Conservation (phyloP, 1,139 yeast species). For the Lodderomyces theae region DNA sequence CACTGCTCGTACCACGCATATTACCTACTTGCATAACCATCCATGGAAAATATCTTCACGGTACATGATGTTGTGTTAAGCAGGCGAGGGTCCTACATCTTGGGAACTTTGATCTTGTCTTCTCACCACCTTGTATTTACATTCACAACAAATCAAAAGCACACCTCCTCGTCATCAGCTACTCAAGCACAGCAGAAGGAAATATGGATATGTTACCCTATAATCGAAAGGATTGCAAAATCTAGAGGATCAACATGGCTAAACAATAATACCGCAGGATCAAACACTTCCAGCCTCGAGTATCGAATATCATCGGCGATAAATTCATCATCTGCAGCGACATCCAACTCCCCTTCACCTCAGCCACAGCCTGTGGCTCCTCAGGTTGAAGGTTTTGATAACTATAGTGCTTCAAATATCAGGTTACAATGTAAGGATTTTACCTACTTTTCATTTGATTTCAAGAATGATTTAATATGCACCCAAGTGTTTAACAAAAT, state of each 20-base stretch:
- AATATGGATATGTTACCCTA: constrained; percentile 91
- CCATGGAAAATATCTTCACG: constrained; percentile 27
- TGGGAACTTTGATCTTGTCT: constrained; percentile 75
- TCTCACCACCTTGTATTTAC: constrained; percentile 83
- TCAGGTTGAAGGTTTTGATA: constrained; percentile 25
- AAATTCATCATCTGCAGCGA: background rate
- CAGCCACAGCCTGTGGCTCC: constrained; percentile 8
- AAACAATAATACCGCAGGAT: constrained; percentile 12
- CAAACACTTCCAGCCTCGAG: constrained; percentile 5
- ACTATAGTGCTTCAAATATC: constrained; percentile 52
- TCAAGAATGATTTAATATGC: constrained; percentile 57
- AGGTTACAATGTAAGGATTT: constrained; percentile 83
- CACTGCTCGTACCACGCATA: too few relatives aligned
- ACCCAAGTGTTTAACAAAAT: constrained; percentile 71
- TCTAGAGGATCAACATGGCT: constrained; percentile 51
- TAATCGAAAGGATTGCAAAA: constrained; percentile 66
- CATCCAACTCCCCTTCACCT: background rate
- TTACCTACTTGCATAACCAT: too few relatives aligned
- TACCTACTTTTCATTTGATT: constrained; percentile 78
- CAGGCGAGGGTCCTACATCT: constrained; percentile 62
- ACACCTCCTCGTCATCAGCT: background rate
- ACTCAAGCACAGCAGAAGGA: constrained; percentile 45
- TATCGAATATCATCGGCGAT: constrained; percentile 2
- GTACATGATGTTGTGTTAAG: constrained; percentile 68
- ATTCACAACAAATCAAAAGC: constrained; percentile 21